Base-by-base conservation (phyloP, 2,329 filamentous ascomycete species). In the Pseudogymnoascus sp. region DNA sequence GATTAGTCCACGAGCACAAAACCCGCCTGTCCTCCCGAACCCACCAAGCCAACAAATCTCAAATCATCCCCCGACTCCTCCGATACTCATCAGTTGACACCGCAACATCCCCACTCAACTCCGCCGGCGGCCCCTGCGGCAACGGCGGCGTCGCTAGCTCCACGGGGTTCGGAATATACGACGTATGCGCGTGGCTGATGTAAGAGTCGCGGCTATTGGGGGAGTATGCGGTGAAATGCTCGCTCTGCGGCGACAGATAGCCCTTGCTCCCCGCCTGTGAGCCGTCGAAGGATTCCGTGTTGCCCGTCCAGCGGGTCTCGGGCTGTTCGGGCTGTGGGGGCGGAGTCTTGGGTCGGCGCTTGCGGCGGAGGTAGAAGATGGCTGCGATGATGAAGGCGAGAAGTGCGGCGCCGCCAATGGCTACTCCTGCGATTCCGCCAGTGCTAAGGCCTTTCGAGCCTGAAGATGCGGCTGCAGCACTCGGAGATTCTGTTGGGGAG, bases 361-460 rank as follows among this genome's bases (percentile, higher is more conserved):
- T 53, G 40, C 34, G 60, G n/a, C 28, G 37, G 60, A 16, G 11
- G 60, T 50, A 31, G 6, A 46, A 21, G 60, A 25, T 46, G 36
- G 40, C 23, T 21, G 42, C 61, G 31, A 70, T 28, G 3, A 66
- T 66, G 3, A 70, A n/a, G 21, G 70, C 63, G 3, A 70, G 38
- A 7, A 70, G 66, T 7, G 67, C 69, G 1, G 66, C 67, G 8
- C 66, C 64, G 38, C 68, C 70, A 42, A 72, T 70, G 37, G 66
- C 68, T n/a, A 71, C 69, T 23, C 70, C 70, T 6, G 69, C 70
- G 42, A 72, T 72, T 12, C 60, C 61, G 21, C 66, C 65, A 36
- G 21, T 60, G 42, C 60, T 38, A n/a, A 62, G 36, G 14, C 38
- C 25, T 34, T 61, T 61, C 10, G 50, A 63, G 4, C 38, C 42